A percentile compares a stretch with the other conserved stretches of the same genome.
Conservation (phyloP, 768 basidiomycete genomes). For the Lactifluus echinatus region DNA sequence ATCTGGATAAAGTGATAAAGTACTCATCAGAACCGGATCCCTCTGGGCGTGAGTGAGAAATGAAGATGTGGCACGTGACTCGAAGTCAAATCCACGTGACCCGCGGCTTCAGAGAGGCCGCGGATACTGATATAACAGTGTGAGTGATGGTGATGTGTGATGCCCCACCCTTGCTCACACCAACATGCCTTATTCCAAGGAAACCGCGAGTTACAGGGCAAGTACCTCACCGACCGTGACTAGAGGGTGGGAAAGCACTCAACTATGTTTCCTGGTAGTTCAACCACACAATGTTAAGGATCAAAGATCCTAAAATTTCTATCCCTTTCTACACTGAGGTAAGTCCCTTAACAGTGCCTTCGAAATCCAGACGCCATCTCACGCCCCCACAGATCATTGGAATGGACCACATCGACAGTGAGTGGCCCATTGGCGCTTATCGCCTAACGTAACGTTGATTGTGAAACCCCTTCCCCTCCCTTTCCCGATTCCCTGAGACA, state of each 20-base stretch:
- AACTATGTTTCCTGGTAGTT: conserved; percentile 36
- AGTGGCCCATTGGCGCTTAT: conserved; percentile 2
- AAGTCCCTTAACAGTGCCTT: conserved; percentile 19
- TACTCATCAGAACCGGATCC: no score
- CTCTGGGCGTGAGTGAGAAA: no score
- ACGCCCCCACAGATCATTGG: conserved; percentile 23
- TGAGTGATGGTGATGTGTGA: no score
- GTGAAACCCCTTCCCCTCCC: not conserved
- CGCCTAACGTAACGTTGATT: not conserved
- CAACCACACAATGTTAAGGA: conserved; percentile 83
- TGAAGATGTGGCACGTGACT: no score
- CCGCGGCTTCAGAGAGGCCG: no score
- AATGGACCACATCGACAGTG: conserved; percentile 27
- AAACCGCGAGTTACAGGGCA: conserved; percentile 18
- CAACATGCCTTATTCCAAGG: conserved; percentile 19
- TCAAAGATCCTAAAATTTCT: conserved; percentile 80
- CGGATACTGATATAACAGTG: no score
- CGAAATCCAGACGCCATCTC: not conserved
- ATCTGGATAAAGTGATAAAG: no score
- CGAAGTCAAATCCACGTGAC: no score
- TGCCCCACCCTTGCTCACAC: no score
- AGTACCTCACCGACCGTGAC: not conserved
- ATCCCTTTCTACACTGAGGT: conserved; percentile 75
- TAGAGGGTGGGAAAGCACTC: not conserved
- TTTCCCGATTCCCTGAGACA: conserved; percentile 24